phyloP scores from a whole-genome alignment of 2,329 filamentous ascomycete genomes.

The Lachnellula hyalina region DNA sequence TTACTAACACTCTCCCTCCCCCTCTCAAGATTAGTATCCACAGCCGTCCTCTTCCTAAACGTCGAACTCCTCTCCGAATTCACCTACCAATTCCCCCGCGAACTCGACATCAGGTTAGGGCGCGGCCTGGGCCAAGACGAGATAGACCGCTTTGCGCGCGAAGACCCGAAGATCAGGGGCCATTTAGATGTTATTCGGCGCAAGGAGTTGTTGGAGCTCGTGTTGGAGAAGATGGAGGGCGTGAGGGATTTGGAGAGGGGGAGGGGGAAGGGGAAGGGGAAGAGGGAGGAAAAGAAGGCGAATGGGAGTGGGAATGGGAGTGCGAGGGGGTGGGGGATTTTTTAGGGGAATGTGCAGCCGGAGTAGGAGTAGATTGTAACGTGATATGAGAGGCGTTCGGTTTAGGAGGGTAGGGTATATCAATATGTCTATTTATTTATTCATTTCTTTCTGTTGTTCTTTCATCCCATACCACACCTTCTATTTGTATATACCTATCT shows the following conservation, averaged over 20 bases:
- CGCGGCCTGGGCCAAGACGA: slow-evolving; percentile 72
- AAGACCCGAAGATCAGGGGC: slow-evolving; percentile 82
- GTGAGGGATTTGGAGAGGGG: slow-evolving; percentile 69
- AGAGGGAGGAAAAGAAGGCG: slow-evolving; percentile 12
- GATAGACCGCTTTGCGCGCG: slow-evolving; percentile 83
- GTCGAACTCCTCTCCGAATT: slow-evolving; percentile 96
- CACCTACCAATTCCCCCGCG: slow-evolving; percentile 94
- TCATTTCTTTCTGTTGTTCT: too few relatives aligned
- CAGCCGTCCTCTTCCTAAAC: slow-evolving; percentile 93
- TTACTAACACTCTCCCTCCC: too few relatives aligned
- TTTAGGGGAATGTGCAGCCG: slow-evolving; percentile 7
- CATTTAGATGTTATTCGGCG: slow-evolving; percentile 89
- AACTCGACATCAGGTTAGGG: slow-evolving; percentile 81
- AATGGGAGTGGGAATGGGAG: slow-evolving; percentile 12
- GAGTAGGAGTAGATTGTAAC: slow-evolving; percentile 1
- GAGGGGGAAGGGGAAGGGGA: slow-evolving; percentile 28
- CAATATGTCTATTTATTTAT: too few relatives aligned
- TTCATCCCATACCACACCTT: too few relatives aligned
- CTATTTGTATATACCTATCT: background rate
- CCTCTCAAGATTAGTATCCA: slow-evolving; percentile 61
- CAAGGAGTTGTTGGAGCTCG: slow-evolving; percentile 89
- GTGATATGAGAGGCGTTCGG: slow-evolving; percentile 6
- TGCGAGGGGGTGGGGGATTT: slow-evolving; percentile 22
- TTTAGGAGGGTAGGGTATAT: background rate
- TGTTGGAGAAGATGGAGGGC: slow-evolving; percentile 93